Percentiles rank a stretch among this genome's conserved stretches.
Conservation (phyloP, 2,329 filamentous ascomycete species). For the Scopulariopsis brevicaulis region DNA sequence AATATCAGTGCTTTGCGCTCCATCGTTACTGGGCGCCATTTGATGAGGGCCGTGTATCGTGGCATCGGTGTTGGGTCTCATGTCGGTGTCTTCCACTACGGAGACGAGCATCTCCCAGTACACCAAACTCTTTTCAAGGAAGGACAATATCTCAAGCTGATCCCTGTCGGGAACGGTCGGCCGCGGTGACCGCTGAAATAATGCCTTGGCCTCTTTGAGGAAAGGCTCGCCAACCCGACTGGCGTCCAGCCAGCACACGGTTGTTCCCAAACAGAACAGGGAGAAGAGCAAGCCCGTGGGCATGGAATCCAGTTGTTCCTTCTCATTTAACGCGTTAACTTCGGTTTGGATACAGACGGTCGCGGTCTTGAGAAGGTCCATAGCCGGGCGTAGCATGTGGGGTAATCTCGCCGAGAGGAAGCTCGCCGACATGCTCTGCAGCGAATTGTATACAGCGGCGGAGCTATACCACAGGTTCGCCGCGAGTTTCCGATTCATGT, state of each 20-base stretch:
- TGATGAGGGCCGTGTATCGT: background rate
- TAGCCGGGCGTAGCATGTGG: background rate
- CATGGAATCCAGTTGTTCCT: background rate
- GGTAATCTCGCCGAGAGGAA: background rate
- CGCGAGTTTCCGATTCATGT: background rate
- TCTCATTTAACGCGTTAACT: background rate
- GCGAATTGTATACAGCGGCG: background rate
- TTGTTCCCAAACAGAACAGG: background rate
- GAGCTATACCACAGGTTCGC: background rate
- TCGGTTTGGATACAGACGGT: background rate
- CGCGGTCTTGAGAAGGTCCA: background rate
- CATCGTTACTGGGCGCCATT: background rate
- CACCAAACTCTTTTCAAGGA: background rate
- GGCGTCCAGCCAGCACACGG: background rate
- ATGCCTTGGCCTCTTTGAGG: background rate
- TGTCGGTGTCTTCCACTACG: background rate
- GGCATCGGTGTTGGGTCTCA: background rate
- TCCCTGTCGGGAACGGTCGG: background rate
- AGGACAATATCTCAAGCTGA: background rate
- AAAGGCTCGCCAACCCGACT: background rate
- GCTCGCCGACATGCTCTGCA: background rate
- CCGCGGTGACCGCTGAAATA: background rate
- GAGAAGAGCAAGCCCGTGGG: background rate
- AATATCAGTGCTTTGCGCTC: background rate
- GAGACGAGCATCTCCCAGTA: background rate